These are phyloP conservation scores for Suillus discolor DNA, from an alignment of 768 basidiomycete genomes.

Conservation along the genomic window DNA sequence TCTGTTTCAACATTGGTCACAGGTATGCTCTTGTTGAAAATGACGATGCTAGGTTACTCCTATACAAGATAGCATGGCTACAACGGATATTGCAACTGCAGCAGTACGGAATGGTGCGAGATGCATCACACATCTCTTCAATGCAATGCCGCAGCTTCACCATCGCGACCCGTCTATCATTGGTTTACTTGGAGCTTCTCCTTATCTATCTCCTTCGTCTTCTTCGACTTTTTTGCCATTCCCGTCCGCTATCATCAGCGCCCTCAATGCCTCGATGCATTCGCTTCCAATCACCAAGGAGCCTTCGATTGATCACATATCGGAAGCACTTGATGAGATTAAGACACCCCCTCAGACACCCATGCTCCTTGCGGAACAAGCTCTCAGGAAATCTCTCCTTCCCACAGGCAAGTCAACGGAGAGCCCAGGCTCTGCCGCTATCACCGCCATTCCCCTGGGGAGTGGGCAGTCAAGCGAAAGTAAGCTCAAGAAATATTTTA, in stretches of 20 bases:
- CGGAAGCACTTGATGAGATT: slow-evolving; percentile 65
- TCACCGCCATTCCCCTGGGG: slow-evolving; percentile 17
- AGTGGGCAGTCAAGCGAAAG: slow-evolving; percentile 33
- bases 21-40: slow-evolving; percentile 48
- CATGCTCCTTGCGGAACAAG: slow-evolving; percentile 21
- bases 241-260: slow-evolving; percentile 18
- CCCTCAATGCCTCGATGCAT: slow-evolving; percentile 13
- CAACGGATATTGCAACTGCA: slow-evolving; percentile 68
- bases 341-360: slow-evolving; percentile 60
- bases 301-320: slow-evolving; percentile 31
- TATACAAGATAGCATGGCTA: slow-evolving; percentile 58
- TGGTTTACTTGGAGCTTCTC: slow-evolving; percentile 81
- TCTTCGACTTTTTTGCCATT: slow-evolving; percentile 34
- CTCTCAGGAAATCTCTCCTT: slow-evolving; percentile 1
- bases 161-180: slow-evolving; percentile 93
- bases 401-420: slow-evolving; percentile 5
- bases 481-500: slow-evolving; percentile 49
- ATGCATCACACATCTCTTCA: slow-evolving; percentile 93
- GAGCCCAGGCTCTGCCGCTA: slow-evolving; percentile 8
- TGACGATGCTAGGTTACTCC: neutral
- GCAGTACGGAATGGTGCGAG: slow-evolving; percentile 75
- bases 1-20: slow-evolving; percentile 88
- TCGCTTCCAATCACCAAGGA: slow-evolving; percentile 17
- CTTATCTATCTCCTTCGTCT: slow-evolving; percentile 50
- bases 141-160: slow-evolving; percentile 89